Percentiles rank a stretch among this genome's conserved stretches.
These are phyloP conservation scores for Cryptosporidium baileyi DNA, from an alignment of 169 alveolate genomes.

Conservation along the genomic window DNA sequence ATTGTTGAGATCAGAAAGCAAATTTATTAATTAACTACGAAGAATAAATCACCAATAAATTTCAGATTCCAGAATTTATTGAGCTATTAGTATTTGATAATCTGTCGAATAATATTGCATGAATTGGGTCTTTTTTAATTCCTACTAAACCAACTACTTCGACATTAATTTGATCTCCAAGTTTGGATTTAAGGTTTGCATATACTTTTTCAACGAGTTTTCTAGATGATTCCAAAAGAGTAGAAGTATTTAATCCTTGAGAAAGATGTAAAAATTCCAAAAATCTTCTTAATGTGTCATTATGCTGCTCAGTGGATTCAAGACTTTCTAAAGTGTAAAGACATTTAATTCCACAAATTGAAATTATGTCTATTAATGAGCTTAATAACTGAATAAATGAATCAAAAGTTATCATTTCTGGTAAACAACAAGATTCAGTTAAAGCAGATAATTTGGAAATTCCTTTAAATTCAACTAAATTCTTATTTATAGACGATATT, in stretches of 20 bases:
- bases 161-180: constrained; percentile 67
- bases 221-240: constrained; percentile 37
- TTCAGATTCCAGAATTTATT: neutral
- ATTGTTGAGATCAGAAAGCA: neutral
- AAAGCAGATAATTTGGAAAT: constrained; percentile 21
- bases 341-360: constrained; percentile 61
- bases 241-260: constrained; percentile 51
- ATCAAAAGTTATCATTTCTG: constrained; percentile 41
- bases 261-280: constrained; percentile 60
- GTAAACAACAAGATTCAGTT: constrained; percentile 52
- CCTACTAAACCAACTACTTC: constrained; percentile 64
- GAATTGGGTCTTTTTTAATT: constrained; percentile 56
- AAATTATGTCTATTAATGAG: constrained; percentile 17
- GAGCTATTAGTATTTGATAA: constrained; percentile 23
- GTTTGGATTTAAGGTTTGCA: constrained; percentile 45
- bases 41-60: no score
- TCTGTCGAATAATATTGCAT: constrained; percentile 53
- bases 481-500: constrained; percentile 5
- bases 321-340: constrained; percentile 32
- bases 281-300: constrained; percentile 60
- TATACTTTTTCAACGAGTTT: constrained; percentile 52
- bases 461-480: constrained; percentile 16
- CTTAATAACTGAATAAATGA: constrained; percentile 39
- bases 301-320: constrained; percentile 58
- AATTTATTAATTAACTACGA: no score